Evolutionary conservation across 2,329 filamentous ascomycete genomes (phyloP), one percentile per base, ranked within the genome.

Genomic region (Aspergillus pseudoterreus): DNA sequence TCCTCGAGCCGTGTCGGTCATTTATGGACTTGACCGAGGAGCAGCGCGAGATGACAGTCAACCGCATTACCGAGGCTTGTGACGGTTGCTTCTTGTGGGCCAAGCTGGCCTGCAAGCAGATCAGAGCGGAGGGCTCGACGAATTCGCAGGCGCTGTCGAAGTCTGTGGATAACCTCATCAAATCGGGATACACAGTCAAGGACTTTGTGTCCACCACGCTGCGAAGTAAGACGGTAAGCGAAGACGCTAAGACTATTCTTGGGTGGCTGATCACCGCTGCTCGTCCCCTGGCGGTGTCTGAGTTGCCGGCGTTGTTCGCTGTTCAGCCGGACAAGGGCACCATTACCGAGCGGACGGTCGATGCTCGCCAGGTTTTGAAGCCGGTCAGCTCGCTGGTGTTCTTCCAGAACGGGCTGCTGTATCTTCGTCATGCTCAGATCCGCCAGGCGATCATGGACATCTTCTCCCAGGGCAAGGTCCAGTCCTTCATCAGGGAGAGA

Each of bases 31-130:
- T 72, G 51, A 49, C 61, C 5, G 63, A 70, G 35, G 52, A 65
- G 5, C 64, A 70, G 33, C 67, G 66, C 42, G 71, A 73, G 45
- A 61, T 62, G 1, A 50, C 63, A 0, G 57, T 71, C 17, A 63
- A 63, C n/a, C 60, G 61, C 2, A 62, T 75, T 33, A 56, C 64
- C 2, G 60, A 69, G 27, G 67, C 64, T 9, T 62, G 71, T 5
- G 59, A 65, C 9, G 66, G 70, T 8, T 73, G 71, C 5, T 72
- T 74, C 51, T 62, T 73, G 0, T 71, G 69, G 66, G 71, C 69
- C 4, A 74, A 71, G 54, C 61, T 73, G 6, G 65, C 63, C 8
- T 49, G 65, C 1, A 69, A 69, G 54, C 58, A 57, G 14, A 53
- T 66, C 24, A 61, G 63, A 17, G 53, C 56, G n/a, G 70, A 70